phyloP scores from a whole-genome alignment of 2,329 filamentous ascomycete species.

The Ophiostoma sp. region DNA sequence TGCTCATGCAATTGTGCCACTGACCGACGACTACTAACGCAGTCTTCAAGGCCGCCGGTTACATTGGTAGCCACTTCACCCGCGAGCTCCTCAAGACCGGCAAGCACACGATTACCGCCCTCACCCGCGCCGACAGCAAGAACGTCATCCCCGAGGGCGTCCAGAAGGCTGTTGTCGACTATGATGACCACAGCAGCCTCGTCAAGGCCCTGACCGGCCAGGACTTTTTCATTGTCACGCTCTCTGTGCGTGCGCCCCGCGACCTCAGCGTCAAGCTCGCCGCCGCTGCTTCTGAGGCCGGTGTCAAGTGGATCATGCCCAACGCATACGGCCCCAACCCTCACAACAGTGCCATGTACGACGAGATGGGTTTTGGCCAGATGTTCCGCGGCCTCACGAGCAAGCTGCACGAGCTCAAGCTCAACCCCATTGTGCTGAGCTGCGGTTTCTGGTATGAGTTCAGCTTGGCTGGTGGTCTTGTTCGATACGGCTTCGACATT shows the following conservation, averaged over 20 bases:
- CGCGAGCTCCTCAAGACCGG: constrained; percentile 35
- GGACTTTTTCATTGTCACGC: constrained; percentile 31
- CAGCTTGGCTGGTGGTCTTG: constrained; percentile 41
- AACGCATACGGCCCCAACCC: constrained; percentile 42
- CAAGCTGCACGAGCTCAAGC: constrained; percentile 44
- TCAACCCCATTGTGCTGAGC: constrained; percentile 38
- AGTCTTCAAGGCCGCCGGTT: constrained; percentile 31
- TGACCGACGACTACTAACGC: not conserved
- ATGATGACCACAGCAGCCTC: constrained; percentile 32
- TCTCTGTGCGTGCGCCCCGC: constrained; percentile 34
- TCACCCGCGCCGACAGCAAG: constrained; percentile 48
- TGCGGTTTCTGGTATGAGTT: constrained; percentile 57
- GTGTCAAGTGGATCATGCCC: constrained; percentile 48
- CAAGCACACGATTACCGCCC: constrained; percentile 51
- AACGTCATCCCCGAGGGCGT: constrained; percentile 43
- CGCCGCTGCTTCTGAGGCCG: constrained; percentile 45
- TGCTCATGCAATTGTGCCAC: not conserved
- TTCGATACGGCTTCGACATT: constrained; percentile 36
- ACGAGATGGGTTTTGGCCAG: constrained; percentile 33
- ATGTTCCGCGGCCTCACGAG: constrained; percentile 28
- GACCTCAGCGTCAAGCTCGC: constrained; percentile 44
- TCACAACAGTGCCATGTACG: constrained; percentile 18
- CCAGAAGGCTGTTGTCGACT: constrained; percentile 43
- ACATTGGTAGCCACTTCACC: constrained; percentile 31
- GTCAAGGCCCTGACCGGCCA: constrained; percentile 28